Base-by-base conservation (phyloP, 148 eudicot genomes). In the Simmondsia chinensis region DNA sequence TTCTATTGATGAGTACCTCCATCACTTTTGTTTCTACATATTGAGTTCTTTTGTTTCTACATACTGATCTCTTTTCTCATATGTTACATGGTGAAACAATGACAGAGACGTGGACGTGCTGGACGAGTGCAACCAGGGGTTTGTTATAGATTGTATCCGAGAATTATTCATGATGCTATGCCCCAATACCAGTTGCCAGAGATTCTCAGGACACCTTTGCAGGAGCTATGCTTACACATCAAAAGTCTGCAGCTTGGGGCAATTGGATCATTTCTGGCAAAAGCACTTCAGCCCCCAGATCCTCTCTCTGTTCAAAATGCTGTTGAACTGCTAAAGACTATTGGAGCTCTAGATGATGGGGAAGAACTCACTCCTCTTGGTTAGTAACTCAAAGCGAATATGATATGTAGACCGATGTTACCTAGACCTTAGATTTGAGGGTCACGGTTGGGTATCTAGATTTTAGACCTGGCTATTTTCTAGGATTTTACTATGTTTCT, bases 231-330 rank as follows among this genome's bases (percentile, higher is more conserved):
- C 59, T 57, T 91, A 63, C 71, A 86, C 54, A 91, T 91, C 37
- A 91, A 91, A 70, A 79, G 81, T 47, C 61, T 91, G 75, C 82
- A 79, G 67, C 79, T 85, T 52, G 97, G 97, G 31, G 54, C 64
- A 38, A 70, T 91, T 56, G 87, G 68, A 39, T 66, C 74, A 20
- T 91, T 91, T 54, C 60, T 91, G 60, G 72, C 83, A 24, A 91
- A 82, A 69, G 94, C 97, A 56, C 93, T 91, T 64, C 94, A 91
- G 62, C 95, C 97, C 19, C 97, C 97, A n/a, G 95, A 85, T 77
- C 24, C 86, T 29, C 83, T 91, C 38, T 69, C 97, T 33, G 95
- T 91, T 36, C 82, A 82, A 51, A 91, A 91, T 57, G 97, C 97
- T 7, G 43, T 85, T 64, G 97, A 91, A 69, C 97, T 91, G 61